These are phyloP conservation scores for Trametes meyenii DNA, from an alignment of 768 basidiomycete species.

Conservation along the genomic window DNA sequence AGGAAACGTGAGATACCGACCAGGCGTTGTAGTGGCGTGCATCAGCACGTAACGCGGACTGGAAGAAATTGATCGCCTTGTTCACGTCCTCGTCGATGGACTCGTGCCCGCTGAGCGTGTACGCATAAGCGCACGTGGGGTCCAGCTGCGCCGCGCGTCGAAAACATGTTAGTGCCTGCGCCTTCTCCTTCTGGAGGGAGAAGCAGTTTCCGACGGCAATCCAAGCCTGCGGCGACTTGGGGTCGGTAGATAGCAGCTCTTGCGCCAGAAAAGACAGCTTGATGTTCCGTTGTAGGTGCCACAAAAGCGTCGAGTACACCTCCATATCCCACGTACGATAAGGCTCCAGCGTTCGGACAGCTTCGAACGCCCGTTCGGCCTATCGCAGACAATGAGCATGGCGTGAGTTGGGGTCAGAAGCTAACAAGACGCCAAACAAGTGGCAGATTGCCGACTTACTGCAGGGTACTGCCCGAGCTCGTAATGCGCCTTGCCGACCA, in stretches of 20 bases:
- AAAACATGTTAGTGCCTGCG: slow-evolving; percentile 94
- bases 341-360: slow-evolving; percentile 83
- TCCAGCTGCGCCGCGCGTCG: slow-evolving; percentile 88
- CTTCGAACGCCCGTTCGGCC: slow-evolving; percentile 90
- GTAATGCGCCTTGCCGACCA: slow-evolving; percentile 87
- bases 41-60: slow-evolving; percentile 90
- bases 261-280: slow-evolving; percentile 92
- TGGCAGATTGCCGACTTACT: slow-evolving; percentile 51
- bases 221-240: slow-evolving; percentile 89
- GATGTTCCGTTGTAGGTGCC: slow-evolving; percentile 88
- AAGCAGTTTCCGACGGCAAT: slow-evolving; percentile 96
- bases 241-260: slow-evolving; percentile 82
- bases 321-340: slow-evolving; percentile 93
- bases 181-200: slow-evolving; percentile 91
- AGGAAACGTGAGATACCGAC: slow-evolving; percentile 51
- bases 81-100: slow-evolving; percentile 95
- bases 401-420: slow-evolving; percentile 25
- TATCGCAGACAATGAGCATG: slow-evolving; percentile 35
- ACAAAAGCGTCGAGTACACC: slow-evolving; percentile 92
- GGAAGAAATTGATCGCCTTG: slow-evolving; percentile 88
- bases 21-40: slow-evolving; percentile 97
- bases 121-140: slow-evolving; percentile 91
- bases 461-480: slow-evolving; percentile 87
- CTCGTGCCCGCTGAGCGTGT: slow-evolving; percentile 96
- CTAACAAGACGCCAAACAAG: neutral